phyloP scores from a whole-genome alignment of 805 yeast genomes.

The Candida verbasci region DNA sequence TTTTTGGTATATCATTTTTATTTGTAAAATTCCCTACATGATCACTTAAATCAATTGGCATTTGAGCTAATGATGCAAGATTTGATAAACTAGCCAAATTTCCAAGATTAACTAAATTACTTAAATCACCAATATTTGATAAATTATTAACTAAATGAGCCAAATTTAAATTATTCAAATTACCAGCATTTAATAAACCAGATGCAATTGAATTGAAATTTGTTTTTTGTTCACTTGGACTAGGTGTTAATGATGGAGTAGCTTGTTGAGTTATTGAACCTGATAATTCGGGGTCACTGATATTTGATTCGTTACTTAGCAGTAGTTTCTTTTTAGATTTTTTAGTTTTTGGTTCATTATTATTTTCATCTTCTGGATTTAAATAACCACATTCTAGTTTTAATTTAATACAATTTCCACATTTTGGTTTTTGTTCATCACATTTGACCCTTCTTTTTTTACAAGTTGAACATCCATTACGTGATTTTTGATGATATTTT shows the following conservation, averaged over 20 bases:
- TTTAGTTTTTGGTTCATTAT: not conserved
- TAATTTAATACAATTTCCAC: conserved; percentile 28
- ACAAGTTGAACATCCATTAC: conserved; percentile 23
- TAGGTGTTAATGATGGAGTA: conserved; percentile 15
- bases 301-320: not conserved
- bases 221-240: conserved; percentile 6
- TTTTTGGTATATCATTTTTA: not conserved
- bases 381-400: conserved; percentile 49
- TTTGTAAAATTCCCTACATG: conserved; percentile 16
- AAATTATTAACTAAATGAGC: conserved; percentile 40
- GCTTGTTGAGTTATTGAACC: conserved; percentile 13
- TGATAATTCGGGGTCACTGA: not conserved
- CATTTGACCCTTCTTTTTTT: conserved; percentile 20
- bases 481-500: conserved; percentile 55
- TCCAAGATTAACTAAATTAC: conserved; percentile 10
- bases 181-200: conserved; percentile 29
- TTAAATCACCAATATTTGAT: conserved; percentile 24
- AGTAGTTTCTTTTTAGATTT: conserved; percentile 1
- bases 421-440: conserved; percentile 22
- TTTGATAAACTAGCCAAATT: conserved; percentile 22
- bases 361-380: conserved; percentile 1
- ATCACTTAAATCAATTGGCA: conserved; percentile 36
- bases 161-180: conserved; percentile 37
- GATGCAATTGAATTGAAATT: conserved; percentile 6
- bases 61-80: conserved; percentile 39